Conservation (phyloP, 140 eudicot species). For the Ambrosia hybrid region DNA sequence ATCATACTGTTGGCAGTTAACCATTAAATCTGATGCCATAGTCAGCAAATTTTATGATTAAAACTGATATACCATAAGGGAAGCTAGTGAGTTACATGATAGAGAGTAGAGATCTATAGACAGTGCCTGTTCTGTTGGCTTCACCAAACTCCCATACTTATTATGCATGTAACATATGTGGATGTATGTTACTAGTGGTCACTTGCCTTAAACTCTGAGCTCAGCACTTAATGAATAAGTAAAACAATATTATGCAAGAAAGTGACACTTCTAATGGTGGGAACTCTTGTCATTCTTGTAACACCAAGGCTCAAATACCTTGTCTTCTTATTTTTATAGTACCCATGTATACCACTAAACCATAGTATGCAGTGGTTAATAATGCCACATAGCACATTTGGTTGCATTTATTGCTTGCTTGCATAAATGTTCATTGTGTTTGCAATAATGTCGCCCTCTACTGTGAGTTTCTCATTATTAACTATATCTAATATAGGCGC, state of each 20-base stretch:
- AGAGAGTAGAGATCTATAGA: no score
- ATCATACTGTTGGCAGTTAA: background rate
- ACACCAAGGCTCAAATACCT: background rate
- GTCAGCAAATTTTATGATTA: background rate
- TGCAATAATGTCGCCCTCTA: background rate
- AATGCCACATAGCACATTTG: background rate
- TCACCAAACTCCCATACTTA: no score
- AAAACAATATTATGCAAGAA: slow-evolving; percentile 7
- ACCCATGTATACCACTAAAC: background rate
- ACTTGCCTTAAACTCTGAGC: slow-evolving; percentile 1
- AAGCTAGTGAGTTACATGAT: slow-evolving; percentile 1
- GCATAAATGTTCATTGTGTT: slow-evolving; percentile 2
- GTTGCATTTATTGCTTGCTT: slow-evolving; percentile 1
- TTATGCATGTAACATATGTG: background rate
- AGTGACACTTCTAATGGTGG: background rate
- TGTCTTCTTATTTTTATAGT: background rate
- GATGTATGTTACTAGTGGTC: background rate
- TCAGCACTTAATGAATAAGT: background rate
- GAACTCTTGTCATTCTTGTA: background rate
- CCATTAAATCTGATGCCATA: background rate
- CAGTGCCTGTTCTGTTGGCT: no score
- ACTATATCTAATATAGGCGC: background rate
- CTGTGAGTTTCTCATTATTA: background rate
- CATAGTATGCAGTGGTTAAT: background rate
- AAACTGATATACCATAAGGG: background rate